phyloP scores from a whole-genome alignment of 495 filamentous ascomycete genomes.

The Sporormia fimetaria region DNA sequence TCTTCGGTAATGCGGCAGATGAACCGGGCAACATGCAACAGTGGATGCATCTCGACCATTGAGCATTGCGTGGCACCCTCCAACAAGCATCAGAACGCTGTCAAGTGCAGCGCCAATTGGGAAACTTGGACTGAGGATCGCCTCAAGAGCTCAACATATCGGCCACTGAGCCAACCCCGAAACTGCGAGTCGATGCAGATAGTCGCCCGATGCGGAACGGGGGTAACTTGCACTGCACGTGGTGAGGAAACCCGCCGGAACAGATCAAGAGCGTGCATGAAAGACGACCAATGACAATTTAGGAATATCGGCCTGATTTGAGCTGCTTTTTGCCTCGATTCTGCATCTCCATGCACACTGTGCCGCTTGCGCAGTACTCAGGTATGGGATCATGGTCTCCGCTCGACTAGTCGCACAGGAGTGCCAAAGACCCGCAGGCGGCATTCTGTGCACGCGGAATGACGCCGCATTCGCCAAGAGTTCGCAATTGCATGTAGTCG shows the following conservation, averaged over 20 bases:
- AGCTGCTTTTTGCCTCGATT: conserved; percentile 15
- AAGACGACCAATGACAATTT: conserved; percentile 20
- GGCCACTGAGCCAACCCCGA: conserved; percentile 13
- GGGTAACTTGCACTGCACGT: conserved; percentile 15
- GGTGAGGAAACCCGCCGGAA: conserved; percentile 18
- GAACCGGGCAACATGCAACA: conserved; percentile 14
- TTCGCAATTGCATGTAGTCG: too few species aligned
- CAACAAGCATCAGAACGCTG: conserved; percentile 10
- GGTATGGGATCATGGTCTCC: conserved; percentile 7
- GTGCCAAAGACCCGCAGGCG: conserved; percentile 8
- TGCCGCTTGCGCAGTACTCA: conserved; percentile 15
- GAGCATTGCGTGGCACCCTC: conserved; percentile 8
- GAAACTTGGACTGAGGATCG: conserved; percentile 14
- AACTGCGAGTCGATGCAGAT: conserved; percentile 11
- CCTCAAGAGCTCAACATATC: conserved; percentile 17
- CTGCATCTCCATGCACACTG: conserved; percentile 17
- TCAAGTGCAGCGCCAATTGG: neutral
- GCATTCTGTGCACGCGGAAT: neutral
- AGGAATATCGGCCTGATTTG: conserved; percentile 13
- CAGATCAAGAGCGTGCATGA: conserved; percentile 13
- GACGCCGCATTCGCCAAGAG: too few species aligned
- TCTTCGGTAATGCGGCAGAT: conserved; percentile 22
- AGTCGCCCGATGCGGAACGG: conserved; percentile 16
- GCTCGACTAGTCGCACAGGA: conserved; percentile 11
- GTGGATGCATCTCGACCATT: conserved; percentile 7